Conservation (phyloP, 2,329 filamentous ascomycete species). For the Paraphoma sp. region DNA sequence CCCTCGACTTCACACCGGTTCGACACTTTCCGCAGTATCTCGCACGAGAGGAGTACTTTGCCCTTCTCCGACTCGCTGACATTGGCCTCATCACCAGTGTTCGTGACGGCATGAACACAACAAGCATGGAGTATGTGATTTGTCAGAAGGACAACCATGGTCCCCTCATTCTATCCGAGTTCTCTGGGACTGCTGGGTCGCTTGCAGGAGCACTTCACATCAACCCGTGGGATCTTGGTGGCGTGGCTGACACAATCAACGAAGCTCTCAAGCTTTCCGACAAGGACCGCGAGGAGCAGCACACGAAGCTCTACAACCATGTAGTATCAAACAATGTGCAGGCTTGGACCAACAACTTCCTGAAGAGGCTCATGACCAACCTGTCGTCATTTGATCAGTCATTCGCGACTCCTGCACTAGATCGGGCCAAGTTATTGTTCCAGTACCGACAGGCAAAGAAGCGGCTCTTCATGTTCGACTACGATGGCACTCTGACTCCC, state of each 20-base stretch:
- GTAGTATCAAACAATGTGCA: constrained; percentile 87
- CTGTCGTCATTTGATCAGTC: constrained; percentile 77
- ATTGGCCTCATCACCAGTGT: constrained; percentile 95
- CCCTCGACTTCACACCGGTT: constrained; percentile 85
- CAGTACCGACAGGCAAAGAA: constrained; percentile 78
- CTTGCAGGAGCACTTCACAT: constrained; percentile 89
- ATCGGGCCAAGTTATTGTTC: constrained; percentile 73
- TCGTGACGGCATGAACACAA: constrained; percentile 97
- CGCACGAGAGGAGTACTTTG: constrained; percentile 89
- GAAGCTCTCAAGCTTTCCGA: constrained; percentile 78
- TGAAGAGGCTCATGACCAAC: constrained; percentile 80
- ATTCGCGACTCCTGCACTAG: constrained; percentile 80
- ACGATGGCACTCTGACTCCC: constrained; percentile 92
- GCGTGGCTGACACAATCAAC: constrained; percentile 84
- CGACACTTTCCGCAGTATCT: constrained; percentile 96
- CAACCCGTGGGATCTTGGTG: constrained; percentile 91
- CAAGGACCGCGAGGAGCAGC: constrained; percentile 71
- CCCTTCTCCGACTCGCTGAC: constrained; percentile 86
- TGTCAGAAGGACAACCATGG: constrained; percentile 88
- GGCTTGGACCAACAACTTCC: constrained; percentile 80
- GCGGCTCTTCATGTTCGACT: constrained; percentile 97
- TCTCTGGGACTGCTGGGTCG: constrained; percentile 90
- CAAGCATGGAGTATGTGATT: constrained; percentile 90
- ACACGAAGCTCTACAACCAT: constrained; percentile 78
- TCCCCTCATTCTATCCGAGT: constrained; percentile 92